Evolutionary conservation across 2,329 filamentous ascomycete genomes (phyloP), one percentile per base, ranked within the genome.

Genomic region (Beauveria australis): DNA sequence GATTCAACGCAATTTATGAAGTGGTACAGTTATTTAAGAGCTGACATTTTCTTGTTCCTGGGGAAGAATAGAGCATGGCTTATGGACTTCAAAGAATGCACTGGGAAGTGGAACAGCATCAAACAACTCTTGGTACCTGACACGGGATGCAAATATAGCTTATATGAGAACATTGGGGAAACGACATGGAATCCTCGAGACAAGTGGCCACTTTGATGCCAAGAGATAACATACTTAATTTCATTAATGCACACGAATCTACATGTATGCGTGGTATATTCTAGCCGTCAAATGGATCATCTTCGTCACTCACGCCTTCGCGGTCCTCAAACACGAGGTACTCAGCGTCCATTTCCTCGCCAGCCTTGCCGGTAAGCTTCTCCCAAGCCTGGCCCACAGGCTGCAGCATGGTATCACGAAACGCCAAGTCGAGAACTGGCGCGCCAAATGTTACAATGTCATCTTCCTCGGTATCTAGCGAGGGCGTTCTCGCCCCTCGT

Each of bases 321-420:
- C 91, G 81, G 62, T 94, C 89, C 53, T 87, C 82, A 71, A 96
- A 96, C 22, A 81, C 78, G 82, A 97, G 86, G 67, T 94, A 97
- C 49, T 81, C 73, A 10, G 64, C 66, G 6, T 68, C 71, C 19
- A 76, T 75, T 19, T 77, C 76, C 19, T 76, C 76, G 1, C 72
- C 75, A 5, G 80, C 78, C 1, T 76, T 74, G 10, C 80, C 82
- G 65, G 83, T 76, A 4, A 92, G 79, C 53, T 78, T 75, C 63
- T 81, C 77, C 92, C 92, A 97, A 7, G 86, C 84, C 10, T 81
- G 73, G 62, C 83, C 83, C 2, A 96, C 89, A 28, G 83, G 73
- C 7, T 85, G 81, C 10, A 97, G 73, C 1, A 85, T 76, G 0
- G 75, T 69, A 66, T 97, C 93, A 66, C 91, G 84, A 64, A 96